These are phyloP conservation scores for Populus trichocarpa DNA, from an alignment of 441 rosid species.

Conservation along the genomic window DNA sequence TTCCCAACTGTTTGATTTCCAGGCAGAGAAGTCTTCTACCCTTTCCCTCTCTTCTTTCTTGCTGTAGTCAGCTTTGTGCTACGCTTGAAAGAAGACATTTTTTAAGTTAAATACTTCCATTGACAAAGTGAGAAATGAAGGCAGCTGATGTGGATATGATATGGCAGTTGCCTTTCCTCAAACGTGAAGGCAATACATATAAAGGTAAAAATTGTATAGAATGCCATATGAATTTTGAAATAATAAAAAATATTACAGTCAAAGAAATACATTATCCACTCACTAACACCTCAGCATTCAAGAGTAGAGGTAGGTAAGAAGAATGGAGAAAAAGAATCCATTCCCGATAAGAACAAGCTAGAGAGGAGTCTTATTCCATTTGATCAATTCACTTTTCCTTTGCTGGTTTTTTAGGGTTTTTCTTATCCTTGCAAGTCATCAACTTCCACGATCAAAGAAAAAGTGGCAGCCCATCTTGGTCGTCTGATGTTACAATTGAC, in stretches of 20 bases:
- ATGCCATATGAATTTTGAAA: no score
- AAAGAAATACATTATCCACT: no score
- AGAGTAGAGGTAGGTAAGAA: no score
- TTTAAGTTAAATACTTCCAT: background rate
- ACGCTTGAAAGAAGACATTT: background rate
- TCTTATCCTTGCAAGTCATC: background rate
- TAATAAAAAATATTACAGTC: no score
- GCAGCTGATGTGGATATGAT: constrained; percentile 4
- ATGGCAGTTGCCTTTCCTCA: background rate
- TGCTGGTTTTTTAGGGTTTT: background rate
- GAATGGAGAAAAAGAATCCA: no score
- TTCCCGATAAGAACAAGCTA: no score
- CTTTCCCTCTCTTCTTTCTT: no score
- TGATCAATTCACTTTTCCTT: background rate
- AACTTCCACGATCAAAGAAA: background rate
- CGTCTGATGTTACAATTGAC: background rate
- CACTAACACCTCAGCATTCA: no score
- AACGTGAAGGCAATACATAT: background rate
- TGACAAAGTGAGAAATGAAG: background rate
- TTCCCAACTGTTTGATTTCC: no score
- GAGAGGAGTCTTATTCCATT: background rate
- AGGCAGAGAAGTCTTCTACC: no score
- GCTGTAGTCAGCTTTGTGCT: no score
- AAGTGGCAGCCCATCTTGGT: background rate
- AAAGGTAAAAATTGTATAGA: no score